Base-by-base conservation (phyloP, 345 rosid species). In the Euclidium syriacum region DNA sequence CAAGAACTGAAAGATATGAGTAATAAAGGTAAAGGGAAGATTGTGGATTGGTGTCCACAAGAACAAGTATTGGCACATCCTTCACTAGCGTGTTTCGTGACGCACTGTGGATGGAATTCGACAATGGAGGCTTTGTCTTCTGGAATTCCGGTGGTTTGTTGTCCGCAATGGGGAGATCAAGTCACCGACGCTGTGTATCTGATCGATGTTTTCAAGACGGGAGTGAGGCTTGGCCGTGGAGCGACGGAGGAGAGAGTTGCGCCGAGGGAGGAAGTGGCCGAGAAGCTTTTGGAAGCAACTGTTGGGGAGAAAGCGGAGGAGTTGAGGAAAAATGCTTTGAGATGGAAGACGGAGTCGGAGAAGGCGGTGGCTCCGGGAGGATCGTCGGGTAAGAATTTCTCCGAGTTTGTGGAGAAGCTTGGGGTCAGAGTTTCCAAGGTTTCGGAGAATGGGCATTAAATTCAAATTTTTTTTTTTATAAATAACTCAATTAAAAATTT, bases 91-190 rank as follows among this genome's bases (percentile, higher is more conserved):
- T 67, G 77, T 54, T 73, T 67, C 20, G 30, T 73, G 12, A 73
- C 64, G 1, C 73, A 73, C 32, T 67, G 77, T 41, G 73, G 73
- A 20, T 73, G 77, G 73, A 67, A 61, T 17, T 73, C 94, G 3
- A 69, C 91, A 0, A 76, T 85, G 79, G 96, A 90, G 68, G 75
- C 95, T 10, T 50, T 91, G 16, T 16, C 89, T 1, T 81, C 75
- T 0, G 96, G 95, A 0, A 56, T 82, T 67, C 98, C 95, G 0
- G 75, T 86, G 32, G 67, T 88, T 35, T 82, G 86, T 8, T 88
- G 71, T 59, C 95, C 96, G 3, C 90, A 72, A 58, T 87, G 95
- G 96, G 91, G 90, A 5, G 98, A 90, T 74, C 96, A 87, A 56
- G 96, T 84, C 16, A 83, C 94, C 0, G 43, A 87, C 29, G 91